Evolutionary conservation across 331 rosid species (phyloP), one percentile per base, ranked within the genome.

Genomic region (Acacia pycnantha): DNA sequence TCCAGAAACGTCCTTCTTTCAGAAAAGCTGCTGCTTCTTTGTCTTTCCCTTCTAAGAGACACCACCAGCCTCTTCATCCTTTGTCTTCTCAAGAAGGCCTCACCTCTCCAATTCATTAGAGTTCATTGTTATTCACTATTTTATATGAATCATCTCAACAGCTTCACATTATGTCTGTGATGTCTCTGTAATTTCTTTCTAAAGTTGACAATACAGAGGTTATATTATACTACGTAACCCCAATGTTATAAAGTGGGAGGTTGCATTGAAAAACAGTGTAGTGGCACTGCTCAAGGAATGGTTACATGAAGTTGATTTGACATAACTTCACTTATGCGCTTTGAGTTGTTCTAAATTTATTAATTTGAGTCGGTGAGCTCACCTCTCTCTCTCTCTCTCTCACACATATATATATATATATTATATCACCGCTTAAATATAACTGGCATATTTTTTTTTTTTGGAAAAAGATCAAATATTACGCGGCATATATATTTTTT

Each of bases 31-130:
- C 66, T 3, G 5, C 33, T 9, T 59, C 66, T 22, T 24, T 59
- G 33, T 46, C 97, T 50, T 80, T 90, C 84, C 82, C 99, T 85
- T 91, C 97, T 66, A 92, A 84, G 83, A 90, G 97, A 81, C 98
- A 92, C 75, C 90, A 88, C 75, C 89, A 88, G 56, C 74, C 94
- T 56, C 88, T 90, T 70, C 91, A 86, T 80, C 88, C 99, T 13
- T 69, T 94, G 88, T 94, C 98, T 70, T 86, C 85, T 37, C 97
- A 91, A 84, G 97, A 93, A 84, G 97, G 92, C 72, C 94, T 95
- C 78, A 87, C 88, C 87, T 93, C 97, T 73, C 97, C 97, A 5
- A 27, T 86, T 56, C 84, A 85, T 47, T 93, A 89, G 85, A 85
- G 79, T 5, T 65, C 80, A 41, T 27, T 27, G 1, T 5, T 31